Base-by-base conservation (phyloP, 306 rosid genomes). In the Hylodesmum podocarpum region DNA sequence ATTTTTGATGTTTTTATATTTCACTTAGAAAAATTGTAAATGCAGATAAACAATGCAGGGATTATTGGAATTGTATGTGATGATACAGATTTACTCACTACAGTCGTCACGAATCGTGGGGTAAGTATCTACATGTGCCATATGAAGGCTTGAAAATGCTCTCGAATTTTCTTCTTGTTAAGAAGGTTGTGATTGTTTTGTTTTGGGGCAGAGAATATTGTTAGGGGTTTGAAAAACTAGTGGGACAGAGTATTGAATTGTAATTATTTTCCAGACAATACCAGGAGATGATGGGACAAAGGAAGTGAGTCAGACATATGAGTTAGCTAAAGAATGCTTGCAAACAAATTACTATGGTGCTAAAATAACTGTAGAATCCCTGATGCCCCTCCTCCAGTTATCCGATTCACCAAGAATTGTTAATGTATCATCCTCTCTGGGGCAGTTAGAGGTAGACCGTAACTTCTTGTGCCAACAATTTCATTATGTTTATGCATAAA, bases 21-120 rank as follows among this genome's bases (percentile, higher is more conserved):
- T 62, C 50, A 18, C 18, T 25, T 37, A 49, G 8, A 49, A 34
- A 2, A 46, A 33, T 29, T 36, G 21, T 8, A 11, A 7, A 5
- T 43, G 43, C 71, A 85, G 89, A 83, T 87, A 44, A 82, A 89
- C 83, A 87, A 87, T 80, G 90, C 93, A 47, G 89, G 93, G 22
- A 25, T 84, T 16, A 0, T 3, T 18, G 93, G 91, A 73, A 2
- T 0, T 6, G 70, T 67, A 22, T 0, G 72, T 8, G 25, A 64
- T 2, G 85, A 73, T 44, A n/a, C 2, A 15, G 63, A 72, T 59
- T 37, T 81, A 29, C 0, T 9, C 16, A 0, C 33, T 47, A 4
- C 2, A 47, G 13, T 31, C 13, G 13, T 73, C 14, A 0, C 4
- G 14, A 57, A 46, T 36, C 39, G 39, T 11, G 57, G 58, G 47